phyloP scores from a whole-genome alignment of 495 filamentous ascomycete genomes.

The Lepraria neglecta region DNA sequence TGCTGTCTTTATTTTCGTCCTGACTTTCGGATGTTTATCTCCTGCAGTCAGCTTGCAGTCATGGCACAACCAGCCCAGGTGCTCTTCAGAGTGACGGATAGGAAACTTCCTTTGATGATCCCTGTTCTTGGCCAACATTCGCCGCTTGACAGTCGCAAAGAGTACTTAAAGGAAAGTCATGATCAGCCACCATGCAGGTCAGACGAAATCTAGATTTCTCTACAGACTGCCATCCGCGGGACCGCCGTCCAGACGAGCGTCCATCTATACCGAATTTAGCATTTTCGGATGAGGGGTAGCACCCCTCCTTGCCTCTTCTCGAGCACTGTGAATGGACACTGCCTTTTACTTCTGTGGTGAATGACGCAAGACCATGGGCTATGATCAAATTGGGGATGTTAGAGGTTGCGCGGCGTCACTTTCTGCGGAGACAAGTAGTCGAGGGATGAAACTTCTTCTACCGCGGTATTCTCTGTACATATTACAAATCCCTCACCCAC shows the following conservation, averaged over 20 bases:
- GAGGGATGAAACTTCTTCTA: neutral
- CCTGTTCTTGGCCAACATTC: neutral
- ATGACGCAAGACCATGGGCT: neutral
- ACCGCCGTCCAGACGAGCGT: constrained; percentile 1
- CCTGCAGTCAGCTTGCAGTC: too few relatives aligned
- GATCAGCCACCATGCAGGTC: constrained; percentile 9
- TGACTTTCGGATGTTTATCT: too few relatives aligned
- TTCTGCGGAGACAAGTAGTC: neutral
- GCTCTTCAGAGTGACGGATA: too few relatives aligned
- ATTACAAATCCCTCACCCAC: neutral
- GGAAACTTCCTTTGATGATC: neutral
- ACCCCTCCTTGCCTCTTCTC: neutral
- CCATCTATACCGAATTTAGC: neutral
- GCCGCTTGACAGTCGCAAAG: too few relatives aligned
- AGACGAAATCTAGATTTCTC: constrained; percentile 8
- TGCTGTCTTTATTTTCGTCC: too few relatives aligned
- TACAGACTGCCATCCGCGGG: neutral
- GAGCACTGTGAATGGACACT: constrained; percentile 8
- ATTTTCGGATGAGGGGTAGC: constrained; percentile 10
- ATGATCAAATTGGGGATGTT: neutral
- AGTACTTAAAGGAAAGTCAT: neutral
- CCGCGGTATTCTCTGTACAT: constrained; percentile 2
- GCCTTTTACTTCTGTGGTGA: neutral
- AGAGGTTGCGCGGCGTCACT: neutral
- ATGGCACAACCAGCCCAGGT: too few relatives aligned